phyloP scores from a whole-genome alignment of 192 early-diverging fungal genomes.

The Entomortierella chlamydospora region DNA sequence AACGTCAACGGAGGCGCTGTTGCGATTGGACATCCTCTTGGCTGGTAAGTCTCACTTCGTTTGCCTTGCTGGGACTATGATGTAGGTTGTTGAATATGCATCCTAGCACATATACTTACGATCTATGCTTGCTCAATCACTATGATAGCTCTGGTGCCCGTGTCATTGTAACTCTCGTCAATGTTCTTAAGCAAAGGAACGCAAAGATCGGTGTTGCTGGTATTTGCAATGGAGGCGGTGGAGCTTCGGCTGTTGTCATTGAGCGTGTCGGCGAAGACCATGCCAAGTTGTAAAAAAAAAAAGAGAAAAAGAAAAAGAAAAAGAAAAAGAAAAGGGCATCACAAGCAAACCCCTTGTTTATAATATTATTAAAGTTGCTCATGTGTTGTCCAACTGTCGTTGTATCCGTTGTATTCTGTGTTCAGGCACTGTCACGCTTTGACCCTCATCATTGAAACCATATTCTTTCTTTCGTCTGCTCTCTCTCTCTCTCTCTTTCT shows the following conservation, averaged over 20 bases:
- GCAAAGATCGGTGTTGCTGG: slow-evolving; percentile 90
- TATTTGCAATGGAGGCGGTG: slow-evolving; percentile 98
- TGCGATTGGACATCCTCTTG: slow-evolving; percentile 97
- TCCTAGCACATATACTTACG: too few species aligned
- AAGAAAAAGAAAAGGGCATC: not conserved
- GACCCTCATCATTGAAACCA: too few species aligned
- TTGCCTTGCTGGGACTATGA: too few species aligned
- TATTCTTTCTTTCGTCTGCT: too few species aligned
- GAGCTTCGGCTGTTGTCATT: slow-evolving; percentile 89
- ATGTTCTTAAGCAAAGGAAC: slow-evolving; percentile 75
- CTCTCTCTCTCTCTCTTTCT: not conserved
- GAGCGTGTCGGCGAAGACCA: slow-evolving; percentile 51
- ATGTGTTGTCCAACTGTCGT: too few species aligned
- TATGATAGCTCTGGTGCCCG: slow-evolving; percentile 79
- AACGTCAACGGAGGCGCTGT: slow-evolving; percentile 98
- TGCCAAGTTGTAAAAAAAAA: slow-evolving; percentile 35
- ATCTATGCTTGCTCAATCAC: not conserved
- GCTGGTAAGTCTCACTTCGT: slow-evolving; percentile 72
- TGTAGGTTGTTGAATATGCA: too few species aligned
- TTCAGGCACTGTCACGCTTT: too few species aligned
- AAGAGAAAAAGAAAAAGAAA: not conserved
- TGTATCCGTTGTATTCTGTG: too few species aligned
- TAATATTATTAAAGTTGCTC: not conserved
- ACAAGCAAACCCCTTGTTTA: too few species aligned
- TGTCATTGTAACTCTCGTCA: slow-evolving; percentile 85